phyloP scores from a whole-genome alignment of 805 yeast species.

The Metschnikowia peoriensis region DNA sequence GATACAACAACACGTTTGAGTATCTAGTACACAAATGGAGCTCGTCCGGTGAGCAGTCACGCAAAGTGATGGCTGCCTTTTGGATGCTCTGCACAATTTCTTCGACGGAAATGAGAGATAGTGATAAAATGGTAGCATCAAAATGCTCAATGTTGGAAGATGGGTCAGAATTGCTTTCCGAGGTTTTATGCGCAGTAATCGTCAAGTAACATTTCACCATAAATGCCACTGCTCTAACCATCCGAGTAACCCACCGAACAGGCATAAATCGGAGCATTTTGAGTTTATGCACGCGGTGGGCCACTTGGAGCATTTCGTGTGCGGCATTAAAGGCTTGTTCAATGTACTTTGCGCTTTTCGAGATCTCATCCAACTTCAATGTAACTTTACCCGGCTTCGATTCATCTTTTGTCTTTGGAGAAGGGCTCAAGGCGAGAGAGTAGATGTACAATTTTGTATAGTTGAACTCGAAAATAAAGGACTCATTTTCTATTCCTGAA shows the following conservation, averaged over 20 bases:
- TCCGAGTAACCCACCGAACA: conserved; percentile 85
- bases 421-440: conserved; percentile 68
- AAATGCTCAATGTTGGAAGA: conserved; percentile 26
- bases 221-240: conserved; percentile 86
- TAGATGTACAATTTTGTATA: conserved; percentile 82
- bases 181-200: conserved; percentile 46
- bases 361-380: conserved; percentile 64
- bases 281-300: conserved; percentile 64
- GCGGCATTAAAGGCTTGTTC: conserved; percentile 84
- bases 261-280: conserved; percentile 76
- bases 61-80: conserved; percentile 65
- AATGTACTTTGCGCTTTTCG: conserved; percentile 72
- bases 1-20: conserved; percentile 70
- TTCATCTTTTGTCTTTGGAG: conserved; percentile 20
- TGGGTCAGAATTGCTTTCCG: conserved; percentile 17
- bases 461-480: conserved; percentile 76
- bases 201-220: conserved; percentile 81
- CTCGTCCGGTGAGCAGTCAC: conserved; percentile 88
- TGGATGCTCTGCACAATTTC: conserved; percentile 68
- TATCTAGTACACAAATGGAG: conserved; percentile 79
- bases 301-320: conserved; percentile 68
- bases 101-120: conserved; percentile 66
- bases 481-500: conserved; percentile 57
- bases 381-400: conserved; percentile 17
- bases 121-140: conserved; percentile 51